Percentiles rank a stretch among this genome's conserved stretches.
These are phyloP conservation scores for Melaleuca alternifolia DNA, from an alignment of 345 rosid genomes.

Conservation along the genomic window DNA sequence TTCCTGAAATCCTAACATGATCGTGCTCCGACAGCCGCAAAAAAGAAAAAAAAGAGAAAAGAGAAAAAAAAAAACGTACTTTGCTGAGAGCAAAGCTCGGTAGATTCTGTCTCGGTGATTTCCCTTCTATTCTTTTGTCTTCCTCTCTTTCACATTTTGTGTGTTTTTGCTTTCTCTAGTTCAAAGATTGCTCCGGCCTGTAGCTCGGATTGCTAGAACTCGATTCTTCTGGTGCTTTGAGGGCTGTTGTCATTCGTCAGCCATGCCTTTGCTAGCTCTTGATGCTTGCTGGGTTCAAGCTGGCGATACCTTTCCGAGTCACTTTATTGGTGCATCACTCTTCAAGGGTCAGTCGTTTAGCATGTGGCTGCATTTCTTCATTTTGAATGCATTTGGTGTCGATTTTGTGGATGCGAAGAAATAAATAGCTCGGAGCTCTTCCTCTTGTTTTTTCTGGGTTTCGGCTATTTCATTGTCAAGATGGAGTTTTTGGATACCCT, in stretches of 20 bases:
- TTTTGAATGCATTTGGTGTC: not conserved
- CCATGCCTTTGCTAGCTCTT: not conserved
- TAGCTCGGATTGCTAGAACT: too few species aligned
- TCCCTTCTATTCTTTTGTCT: too few species aligned
- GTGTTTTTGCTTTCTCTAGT: not conserved
- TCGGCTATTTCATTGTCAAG: not conserved
- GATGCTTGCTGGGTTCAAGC: not conserved
- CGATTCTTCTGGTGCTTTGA: not conserved
- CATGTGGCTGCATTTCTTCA: not conserved
- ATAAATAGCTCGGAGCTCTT: not conserved
- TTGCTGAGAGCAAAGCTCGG: not conserved
- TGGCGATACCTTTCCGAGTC: not conserved
- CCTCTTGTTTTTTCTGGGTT: not conserved
- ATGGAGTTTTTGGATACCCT: not conserved
- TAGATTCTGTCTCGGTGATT: not conserved
- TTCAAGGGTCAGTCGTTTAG: not conserved
- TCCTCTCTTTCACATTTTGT: too few species aligned
- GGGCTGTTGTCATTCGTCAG: not conserved
- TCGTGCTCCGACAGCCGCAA: not conserved
- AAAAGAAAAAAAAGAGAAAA: rapidly evolving
- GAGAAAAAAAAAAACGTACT: not conserved
- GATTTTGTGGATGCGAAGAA: not conserved
- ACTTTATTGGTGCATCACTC: not conserved
- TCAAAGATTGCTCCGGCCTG: not conserved
- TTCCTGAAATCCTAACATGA: not conserved